Evolutionary conservation across 768 basidiomycete genomes (phyloP).

Genomic region (Rubroboletus pulcherrimus): DNA sequence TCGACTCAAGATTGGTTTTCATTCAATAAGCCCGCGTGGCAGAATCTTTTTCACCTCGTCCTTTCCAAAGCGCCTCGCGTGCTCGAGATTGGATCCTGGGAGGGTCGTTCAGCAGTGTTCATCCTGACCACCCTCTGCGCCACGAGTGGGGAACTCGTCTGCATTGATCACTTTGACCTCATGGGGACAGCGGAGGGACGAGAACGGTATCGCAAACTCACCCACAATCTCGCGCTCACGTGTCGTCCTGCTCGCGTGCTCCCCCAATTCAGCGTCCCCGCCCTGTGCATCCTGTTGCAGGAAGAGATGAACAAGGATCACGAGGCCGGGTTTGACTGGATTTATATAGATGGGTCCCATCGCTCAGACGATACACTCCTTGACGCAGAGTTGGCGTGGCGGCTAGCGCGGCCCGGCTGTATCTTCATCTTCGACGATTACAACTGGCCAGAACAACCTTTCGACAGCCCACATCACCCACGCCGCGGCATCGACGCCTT

Average conservation of each 20-base stretch:
- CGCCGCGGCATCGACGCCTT: conserved; percentile 56
- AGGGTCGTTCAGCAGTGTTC: conserved; percentile 60
- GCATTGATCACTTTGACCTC: conserved; percentile 60
- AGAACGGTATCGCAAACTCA: conserved; percentile 41
- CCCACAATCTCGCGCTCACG: conserved; percentile 45
- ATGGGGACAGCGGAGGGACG: conserved; percentile 44
- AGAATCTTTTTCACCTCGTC: conserved; percentile 38
- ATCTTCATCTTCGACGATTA: conserved; percentile 60
- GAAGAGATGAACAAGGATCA: conserved; percentile 38
- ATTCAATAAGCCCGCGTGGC: conserved; percentile 42
- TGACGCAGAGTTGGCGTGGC: conserved; percentile 59
- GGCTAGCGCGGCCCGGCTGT: conserved; percentile 47
- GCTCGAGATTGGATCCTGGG: conserved; percentile 61
- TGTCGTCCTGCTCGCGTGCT: conserved; percentile 45
- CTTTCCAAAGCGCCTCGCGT: conserved; percentile 39
- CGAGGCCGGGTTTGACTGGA: conserved; percentile 50
- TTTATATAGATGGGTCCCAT: conserved; percentile 59
- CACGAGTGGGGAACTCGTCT: conserved; percentile 43
- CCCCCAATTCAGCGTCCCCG: conserved; percentile 51
- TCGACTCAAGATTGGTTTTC: conserved; percentile 57
- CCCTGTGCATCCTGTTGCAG: conserved; percentile 41
- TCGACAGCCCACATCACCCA: conserved; percentile 50
- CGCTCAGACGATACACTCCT: conserved; percentile 57
- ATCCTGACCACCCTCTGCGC: conserved; percentile 46
- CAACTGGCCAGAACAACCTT: conserved; percentile 46